These are phyloP conservation scores for Hsuehochloa calcarea DNA, from an alignment of 176 grass and related monocot species.

Conservation along the genomic window DNA sequence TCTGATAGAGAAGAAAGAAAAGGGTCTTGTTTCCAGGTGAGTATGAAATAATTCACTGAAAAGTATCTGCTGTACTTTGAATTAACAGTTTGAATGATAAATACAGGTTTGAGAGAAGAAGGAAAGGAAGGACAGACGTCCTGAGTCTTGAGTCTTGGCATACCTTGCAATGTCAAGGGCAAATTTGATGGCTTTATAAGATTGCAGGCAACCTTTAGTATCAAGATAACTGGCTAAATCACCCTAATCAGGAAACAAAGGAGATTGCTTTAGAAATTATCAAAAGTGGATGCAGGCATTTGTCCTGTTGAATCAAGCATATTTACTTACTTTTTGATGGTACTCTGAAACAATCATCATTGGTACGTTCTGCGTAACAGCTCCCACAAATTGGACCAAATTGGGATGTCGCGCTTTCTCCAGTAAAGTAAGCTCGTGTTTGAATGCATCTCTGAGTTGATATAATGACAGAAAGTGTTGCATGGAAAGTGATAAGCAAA, in stretches of 20 bases:
- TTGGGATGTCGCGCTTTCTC: slow-evolving; percentile 92
- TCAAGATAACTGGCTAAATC: slow-evolving; percentile 84
- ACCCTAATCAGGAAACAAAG: slow-evolving; percentile 52
- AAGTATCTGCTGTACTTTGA: neutral
- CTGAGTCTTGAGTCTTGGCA: slow-evolving; percentile 20
- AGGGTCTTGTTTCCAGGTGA: neutral
- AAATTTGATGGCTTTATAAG: slow-evolving; percentile 77
- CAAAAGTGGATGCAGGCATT: neutral
- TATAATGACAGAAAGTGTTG: neutral
- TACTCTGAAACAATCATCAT: slow-evolving; percentile 99
- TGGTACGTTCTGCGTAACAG: slow-evolving; percentile 89
- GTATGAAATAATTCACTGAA: neutral
- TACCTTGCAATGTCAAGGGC: slow-evolving; percentile 93
- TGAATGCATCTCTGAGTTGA: slow-evolving; percentile 82
- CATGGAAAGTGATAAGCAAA: slow-evolving; percentile 11
- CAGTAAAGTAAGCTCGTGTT: slow-evolving; percentile 82
- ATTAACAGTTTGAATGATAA: slow-evolving; percentile 8
- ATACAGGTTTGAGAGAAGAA: slow-evolving; percentile 18
- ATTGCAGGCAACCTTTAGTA: slow-evolving; percentile 59
- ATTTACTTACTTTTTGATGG: slow-evolving; percentile 69
- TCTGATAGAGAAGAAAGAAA: neutral
- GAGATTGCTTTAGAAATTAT: neutral
- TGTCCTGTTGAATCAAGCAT: neutral
- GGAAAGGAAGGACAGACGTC: neutral
- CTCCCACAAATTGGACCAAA: slow-evolving; percentile 96